Percentiles rank a stretch among this genome's conserved stretches.
Conservation (phyloP, 768 basidiomycete genomes). For the Amanita phalloides region DNA sequence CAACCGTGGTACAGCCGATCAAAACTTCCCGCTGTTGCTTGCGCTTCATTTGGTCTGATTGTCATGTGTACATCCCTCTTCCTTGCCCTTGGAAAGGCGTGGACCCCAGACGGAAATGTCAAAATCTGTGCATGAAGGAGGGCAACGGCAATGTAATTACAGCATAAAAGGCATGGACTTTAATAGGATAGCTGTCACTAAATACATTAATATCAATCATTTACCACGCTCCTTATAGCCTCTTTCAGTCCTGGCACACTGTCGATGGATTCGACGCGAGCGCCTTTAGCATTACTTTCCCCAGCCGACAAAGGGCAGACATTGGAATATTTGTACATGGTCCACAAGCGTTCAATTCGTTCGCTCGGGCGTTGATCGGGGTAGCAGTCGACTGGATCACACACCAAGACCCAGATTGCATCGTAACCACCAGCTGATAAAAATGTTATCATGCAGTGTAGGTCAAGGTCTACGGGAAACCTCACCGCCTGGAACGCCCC, state of each 20-base stretch:
- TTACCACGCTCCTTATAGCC: conserved; percentile 19
- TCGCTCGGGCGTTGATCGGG: conserved; percentile 40
- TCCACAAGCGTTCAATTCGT: conserved; percentile 64
- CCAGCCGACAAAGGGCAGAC: conserved; percentile 65
- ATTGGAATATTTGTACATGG: conserved; percentile 42
- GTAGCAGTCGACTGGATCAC: conserved; percentile 40
- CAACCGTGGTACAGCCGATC: conserved; percentile 56
- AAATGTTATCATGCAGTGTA: background rate
- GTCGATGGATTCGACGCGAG: conserved; percentile 49
- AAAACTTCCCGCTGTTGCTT: conserved; percentile 67
- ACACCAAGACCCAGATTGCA: conserved; percentile 87
- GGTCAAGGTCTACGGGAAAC: conserved; percentile 1
- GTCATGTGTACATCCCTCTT: conserved; percentile 74
- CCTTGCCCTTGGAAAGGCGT: conserved; percentile 69
- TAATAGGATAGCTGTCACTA: conserved; percentile 6
- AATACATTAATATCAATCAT: conserved; percentile 9
- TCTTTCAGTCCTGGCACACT: conserved; percentile 43
- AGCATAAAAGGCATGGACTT: conserved; percentile 1
- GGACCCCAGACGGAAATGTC: conserved; percentile 59
- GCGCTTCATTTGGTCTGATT: conserved; percentile 61
- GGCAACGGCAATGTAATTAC: background rate
- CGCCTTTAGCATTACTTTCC: conserved; percentile 61
- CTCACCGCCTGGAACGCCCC: conserved; percentile 94
- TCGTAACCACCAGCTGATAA: conserved; percentile 89
- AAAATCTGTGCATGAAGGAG: conserved; percentile 47